Percentiles rank a stretch among this genome's conserved stretches.
Evolutionary conservation across 257 asterid species (phyloP).

Genomic region (Linderniella brevidens): DNA sequence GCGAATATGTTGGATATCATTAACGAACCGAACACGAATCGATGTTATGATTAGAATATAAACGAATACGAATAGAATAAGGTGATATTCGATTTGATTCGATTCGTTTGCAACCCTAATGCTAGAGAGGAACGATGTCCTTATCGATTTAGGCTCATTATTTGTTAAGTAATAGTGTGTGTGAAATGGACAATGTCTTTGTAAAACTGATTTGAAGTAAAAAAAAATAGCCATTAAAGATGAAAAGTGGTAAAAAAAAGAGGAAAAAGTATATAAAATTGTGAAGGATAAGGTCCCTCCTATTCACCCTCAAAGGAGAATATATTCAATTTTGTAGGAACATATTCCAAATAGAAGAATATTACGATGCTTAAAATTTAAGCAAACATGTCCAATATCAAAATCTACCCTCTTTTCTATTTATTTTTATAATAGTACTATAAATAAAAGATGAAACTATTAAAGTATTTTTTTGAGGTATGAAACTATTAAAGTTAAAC

Average conservation of each 20-base stretch:
- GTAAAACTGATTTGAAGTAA: too few relatives aligned
- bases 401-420: constrained; percentile 11
- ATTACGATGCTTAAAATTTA: constrained; percentile 55
- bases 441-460: constrained; percentile 8
- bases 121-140: too few relatives aligned
- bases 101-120: too few relatives aligned
- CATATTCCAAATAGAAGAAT: constrained; percentile 35
- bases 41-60: too few relatives aligned
- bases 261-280: background rate
- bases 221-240: background rate
- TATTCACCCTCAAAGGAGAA: constrained; percentile 27
- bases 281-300: constrained; percentile 23
- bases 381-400: constrained; percentile 34
- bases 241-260: background rate
- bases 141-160: too few relatives aligned
- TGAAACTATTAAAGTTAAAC: constrained; percentile 27
- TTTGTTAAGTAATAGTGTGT: too few relatives aligned
- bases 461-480: constrained; percentile 24
- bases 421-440: background rate
- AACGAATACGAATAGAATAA: too few relatives aligned
- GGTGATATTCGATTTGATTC: too few relatives aligned
- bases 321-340: constrained; percentile 43
- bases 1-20: too few relatives aligned
- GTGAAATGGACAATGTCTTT: too few relatives aligned
- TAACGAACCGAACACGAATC: too few relatives aligned